Conservation (phyloP, 345 rosid genomes). For the Brassica juncea region DNA sequence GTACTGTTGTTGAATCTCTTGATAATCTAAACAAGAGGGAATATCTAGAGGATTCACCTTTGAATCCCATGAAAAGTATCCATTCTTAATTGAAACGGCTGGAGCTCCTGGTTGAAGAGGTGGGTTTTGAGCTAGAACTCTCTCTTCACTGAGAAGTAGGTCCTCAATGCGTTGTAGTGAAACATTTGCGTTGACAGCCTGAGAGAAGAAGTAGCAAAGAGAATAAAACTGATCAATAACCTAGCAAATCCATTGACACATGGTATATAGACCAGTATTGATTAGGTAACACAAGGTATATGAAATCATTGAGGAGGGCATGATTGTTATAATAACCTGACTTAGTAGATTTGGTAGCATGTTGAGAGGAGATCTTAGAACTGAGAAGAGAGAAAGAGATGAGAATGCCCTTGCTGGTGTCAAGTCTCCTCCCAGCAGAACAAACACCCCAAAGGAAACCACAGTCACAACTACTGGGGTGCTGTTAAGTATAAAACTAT, state of each 20-base stretch:
- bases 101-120: constrained; percentile 75
- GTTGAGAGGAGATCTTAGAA: constrained; percentile 77
- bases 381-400: constrained; percentile 86
- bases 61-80: constrained; percentile 86
- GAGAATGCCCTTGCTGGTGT: constrained; percentile 96
- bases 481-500: constrained; percentile 82
- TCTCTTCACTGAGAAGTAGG: constrained; percentile 81
- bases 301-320: background rate
- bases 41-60: constrained; percentile 49
- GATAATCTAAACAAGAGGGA: background rate
- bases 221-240: background rate
- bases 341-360: constrained; percentile 83
- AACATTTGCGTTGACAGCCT: constrained; percentile 92
- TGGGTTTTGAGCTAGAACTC: constrained; percentile 68
- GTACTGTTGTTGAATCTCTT: constrained; percentile 9
- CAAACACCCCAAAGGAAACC: constrained; percentile 83
- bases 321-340: constrained; percentile 53
- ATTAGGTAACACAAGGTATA: background rate
- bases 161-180: constrained; percentile 90
- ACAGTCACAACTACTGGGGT: constrained; percentile 83
- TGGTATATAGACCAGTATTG: background rate
- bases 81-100: constrained; percentile 79
- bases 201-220: constrained; percentile 21
- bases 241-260: constrained; percentile 5
- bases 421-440: constrained; percentile 90